phyloP scores from a whole-genome alignment of 805 yeast species.

The Groenewaldozyma salmanticensis region DNA sequence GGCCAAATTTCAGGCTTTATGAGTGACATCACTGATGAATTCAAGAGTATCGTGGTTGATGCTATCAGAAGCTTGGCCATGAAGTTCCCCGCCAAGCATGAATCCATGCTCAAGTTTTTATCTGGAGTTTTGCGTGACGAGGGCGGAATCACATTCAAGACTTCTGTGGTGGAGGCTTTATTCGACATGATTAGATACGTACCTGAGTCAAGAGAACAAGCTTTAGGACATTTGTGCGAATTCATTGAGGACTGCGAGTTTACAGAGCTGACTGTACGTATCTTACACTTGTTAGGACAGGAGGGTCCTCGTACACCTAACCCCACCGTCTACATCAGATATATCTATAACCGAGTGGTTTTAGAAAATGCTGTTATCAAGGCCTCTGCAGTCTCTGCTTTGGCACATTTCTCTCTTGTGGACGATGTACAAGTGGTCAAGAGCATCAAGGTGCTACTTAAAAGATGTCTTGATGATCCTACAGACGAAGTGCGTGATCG shows the following conservation, averaged over 20 bases:
- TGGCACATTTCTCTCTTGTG: conserved; percentile 79
- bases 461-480: conserved; percentile 74
- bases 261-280: conserved; percentile 87
- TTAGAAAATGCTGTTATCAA: conserved; percentile 91
- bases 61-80: conserved; percentile 87
- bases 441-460: conserved; percentile 65
- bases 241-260: conserved; percentile 97
- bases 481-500: conserved; percentile 98
- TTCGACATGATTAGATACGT: conserved; percentile 83
- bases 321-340: conserved; percentile 88
- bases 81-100: conserved; percentile 87
- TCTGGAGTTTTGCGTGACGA: conserved; percentile 81
- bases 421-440: conserved; percentile 54
- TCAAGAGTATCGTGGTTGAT: conserved; percentile 87
- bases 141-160: conserved; percentile 79
- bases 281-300: conserved; percentile 82
- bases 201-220: conserved; percentile 72
- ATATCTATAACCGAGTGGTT: conserved; percentile 92
- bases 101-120: conserved; percentile 69
- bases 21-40: conserved; percentile 92
- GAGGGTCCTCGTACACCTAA: conserved; percentile 84
- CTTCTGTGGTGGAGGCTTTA: conserved; percentile 82
- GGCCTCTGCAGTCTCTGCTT: conserved; percentile 89
- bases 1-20: conserved; percentile 78
- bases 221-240: conserved; percentile 85